phyloP scores from a whole-genome alignment of 2,329 filamentous ascomycete genomes.

The Trichoderma sp. region DNA sequence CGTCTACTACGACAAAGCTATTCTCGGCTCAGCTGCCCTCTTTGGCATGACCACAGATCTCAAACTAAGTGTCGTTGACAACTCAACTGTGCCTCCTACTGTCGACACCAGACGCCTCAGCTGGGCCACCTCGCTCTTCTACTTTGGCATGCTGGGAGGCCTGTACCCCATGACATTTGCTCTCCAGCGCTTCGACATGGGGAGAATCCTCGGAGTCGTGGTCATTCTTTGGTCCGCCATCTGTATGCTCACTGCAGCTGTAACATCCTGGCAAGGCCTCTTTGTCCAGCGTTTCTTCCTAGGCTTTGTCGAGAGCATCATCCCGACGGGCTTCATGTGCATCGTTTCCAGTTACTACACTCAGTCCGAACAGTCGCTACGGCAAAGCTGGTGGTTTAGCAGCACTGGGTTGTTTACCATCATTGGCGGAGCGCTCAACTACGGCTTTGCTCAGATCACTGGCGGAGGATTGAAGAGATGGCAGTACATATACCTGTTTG shows the following conservation, averaged over 20 bases:
- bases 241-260: conserved; percentile 69
- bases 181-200: conserved; percentile 66
- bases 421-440: conserved; percentile 64
- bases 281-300: conserved; percentile 68
- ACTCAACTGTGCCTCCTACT: conserved; percentile 49
- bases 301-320: conserved; percentile 62
- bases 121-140: conserved; percentile 79
- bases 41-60: conserved; percentile 77
- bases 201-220: conserved; percentile 62
- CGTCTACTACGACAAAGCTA: conserved; percentile 60
- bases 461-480: conserved; percentile 58
- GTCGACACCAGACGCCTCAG: conserved; percentile 68
- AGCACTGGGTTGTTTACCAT: conserved; percentile 61
- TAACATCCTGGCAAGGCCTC: conserved; percentile 63
- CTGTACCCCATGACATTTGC: conserved; percentile 73
- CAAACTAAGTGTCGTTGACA: conserved; percentile 53
- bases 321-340: conserved; percentile 68
- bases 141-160: conserved; percentile 76
- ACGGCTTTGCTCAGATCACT: conserved; percentile 65
- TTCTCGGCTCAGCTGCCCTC: conserved; percentile 69
- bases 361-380: conserved; percentile 62
- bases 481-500: conserved; percentile 72
- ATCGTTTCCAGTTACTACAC: conserved; percentile 65
- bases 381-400: conserved; percentile 70
- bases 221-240: conserved; percentile 67